Conservation (phyloP, 1,139 yeast species). For the Candida tropicalis region DNA sequence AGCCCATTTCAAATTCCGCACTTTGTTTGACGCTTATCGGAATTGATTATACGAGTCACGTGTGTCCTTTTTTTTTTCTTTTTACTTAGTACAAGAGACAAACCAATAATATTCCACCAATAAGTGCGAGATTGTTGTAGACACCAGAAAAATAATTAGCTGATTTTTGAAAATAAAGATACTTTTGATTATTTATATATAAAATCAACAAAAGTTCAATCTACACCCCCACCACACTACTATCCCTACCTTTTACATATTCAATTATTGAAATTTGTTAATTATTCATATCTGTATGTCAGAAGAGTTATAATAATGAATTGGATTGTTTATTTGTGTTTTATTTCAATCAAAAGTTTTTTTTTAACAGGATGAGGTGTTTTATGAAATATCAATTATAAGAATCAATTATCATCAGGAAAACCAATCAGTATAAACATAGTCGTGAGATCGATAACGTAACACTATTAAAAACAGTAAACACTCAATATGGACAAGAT, state of each 20-base stretch:
- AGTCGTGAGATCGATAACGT: too few species aligned
- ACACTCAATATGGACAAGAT: too few species aligned
- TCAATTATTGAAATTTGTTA: slow-evolving; percentile 4
- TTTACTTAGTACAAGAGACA: neutral
- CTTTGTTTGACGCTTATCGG: neutral
- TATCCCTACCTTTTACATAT: neutral
- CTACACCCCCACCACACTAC: neutral
- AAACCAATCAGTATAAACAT: too few species aligned
- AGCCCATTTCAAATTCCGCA: slow-evolving; percentile 4
- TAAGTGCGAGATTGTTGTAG: slow-evolving; percentile 9
- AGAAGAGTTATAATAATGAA: neutral
- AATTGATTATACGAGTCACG: slow-evolving; percentile 1
- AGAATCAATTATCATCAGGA: neutral
- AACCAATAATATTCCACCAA: slow-evolving; percentile 15
- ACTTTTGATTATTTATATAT: neutral
- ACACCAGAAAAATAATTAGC: slow-evolving; percentile 15
- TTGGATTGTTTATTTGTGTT: neutral
- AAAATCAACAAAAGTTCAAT: neutral
- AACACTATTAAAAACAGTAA: too few species aligned
- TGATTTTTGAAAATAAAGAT: slow-evolving; percentile 10
- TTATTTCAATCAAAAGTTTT: neutral
- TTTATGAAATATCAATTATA: neutral
- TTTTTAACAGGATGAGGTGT: slow-evolving; percentile 5
- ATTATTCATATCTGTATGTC: slow-evolving; percentile 4
- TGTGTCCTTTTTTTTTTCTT: slow-evolving; percentile 1